Evolutionary conservation across 345 rosid genomes (phyloP), one percentile per base, ranked within the genome.

Genomic region (Linum tenue): DNA sequence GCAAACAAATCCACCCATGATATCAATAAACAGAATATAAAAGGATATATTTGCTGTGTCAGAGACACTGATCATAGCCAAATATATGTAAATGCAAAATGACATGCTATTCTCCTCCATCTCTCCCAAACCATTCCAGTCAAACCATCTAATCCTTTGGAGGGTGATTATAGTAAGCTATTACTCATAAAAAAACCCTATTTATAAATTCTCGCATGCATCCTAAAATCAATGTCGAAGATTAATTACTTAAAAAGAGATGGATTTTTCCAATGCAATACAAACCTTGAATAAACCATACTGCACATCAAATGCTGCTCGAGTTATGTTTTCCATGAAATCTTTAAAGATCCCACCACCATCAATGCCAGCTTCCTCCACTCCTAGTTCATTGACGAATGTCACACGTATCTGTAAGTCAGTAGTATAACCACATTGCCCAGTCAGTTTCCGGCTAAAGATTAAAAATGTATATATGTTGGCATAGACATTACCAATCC

Each of bases 321-420:
- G 88, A 57, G 95, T 84, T 63, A 94, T 94, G 70, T 94, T 94
- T 74, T 94, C 97, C 99, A 94, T 91, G 72, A 94, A 94, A 84
- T 94, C 99, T 83, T 94, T 94, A 80, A 94, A 94, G 78, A 94
- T 94, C 61, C 97, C 99, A 73, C 97, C 99, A 65, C 99, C 99
- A 79, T 94, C 99, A 69, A 94, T 91, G 62, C 99, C 99, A 82
- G 99, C 99, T 81, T 94, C 99, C 84, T 94, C 99, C 63, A 87
- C 99, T 76, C 99, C 99, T 70, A 88, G 85, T 80, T 94, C 99
- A 73, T 94, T 94, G 67, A 94, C 88, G 64, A 88, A 94, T 71
- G 92, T 69, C 64, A 94, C 97, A 8, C 99, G 99, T 74, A 94
- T 91, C 99, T 94, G 83, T 75, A 43, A 39, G 73, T 48, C 31